A percentile compares a stretch with the other conserved stretches of the same genome.
These are phyloP conservation scores for Neonectria punicea DNA, from an alignment of 2,329 filamentous ascomycete genomes.

Conservation along the genomic window DNA sequence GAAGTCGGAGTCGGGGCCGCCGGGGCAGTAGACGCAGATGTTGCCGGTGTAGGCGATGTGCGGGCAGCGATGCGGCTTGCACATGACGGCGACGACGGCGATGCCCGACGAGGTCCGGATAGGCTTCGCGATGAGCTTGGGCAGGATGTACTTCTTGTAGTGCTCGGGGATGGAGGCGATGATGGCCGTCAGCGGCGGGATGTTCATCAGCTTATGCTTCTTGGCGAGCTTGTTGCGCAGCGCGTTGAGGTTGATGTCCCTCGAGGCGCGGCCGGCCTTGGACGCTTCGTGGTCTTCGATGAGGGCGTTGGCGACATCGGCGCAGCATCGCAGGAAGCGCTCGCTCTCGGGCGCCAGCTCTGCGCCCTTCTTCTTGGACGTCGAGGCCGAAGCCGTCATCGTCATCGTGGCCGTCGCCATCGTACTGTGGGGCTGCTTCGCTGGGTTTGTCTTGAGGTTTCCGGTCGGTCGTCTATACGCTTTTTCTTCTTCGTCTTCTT, in stretches of 20 bases:
- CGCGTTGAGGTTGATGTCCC: conserved; percentile 92
- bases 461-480: neutral
- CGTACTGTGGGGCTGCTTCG: conserved; percentile 9
- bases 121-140: conserved; percentile 95
- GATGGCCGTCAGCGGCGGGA: conserved; percentile 94
- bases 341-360: conserved; percentile 93
- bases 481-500: neutral
- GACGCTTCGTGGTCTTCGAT: conserved; percentile 93
- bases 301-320: conserved; percentile 91
- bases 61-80: conserved; percentile 96
- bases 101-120: conserved; percentile 97
- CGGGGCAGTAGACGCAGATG: conserved; percentile 98
- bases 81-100: conserved; percentile 98
- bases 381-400: conserved; percentile 69
- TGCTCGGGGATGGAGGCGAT: conserved; percentile 99
- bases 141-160: conserved; percentile 99
- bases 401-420: conserved; percentile 69
- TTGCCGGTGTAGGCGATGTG: conserved; percentile 99
- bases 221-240: conserved; percentile 88
- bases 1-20: conserved; percentile 97
- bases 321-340: conserved; percentile 91
- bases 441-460: neutral
- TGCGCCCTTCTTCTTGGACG: conserved; percentile 75
- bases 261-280: conserved; percentile 77
- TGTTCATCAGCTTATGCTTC: conserved; percentile 88